These are phyloP conservation scores for Penicillium nucicola DNA, from an alignment of 495 filamentous ascomycete genomes.

Conservation along the genomic window DNA sequence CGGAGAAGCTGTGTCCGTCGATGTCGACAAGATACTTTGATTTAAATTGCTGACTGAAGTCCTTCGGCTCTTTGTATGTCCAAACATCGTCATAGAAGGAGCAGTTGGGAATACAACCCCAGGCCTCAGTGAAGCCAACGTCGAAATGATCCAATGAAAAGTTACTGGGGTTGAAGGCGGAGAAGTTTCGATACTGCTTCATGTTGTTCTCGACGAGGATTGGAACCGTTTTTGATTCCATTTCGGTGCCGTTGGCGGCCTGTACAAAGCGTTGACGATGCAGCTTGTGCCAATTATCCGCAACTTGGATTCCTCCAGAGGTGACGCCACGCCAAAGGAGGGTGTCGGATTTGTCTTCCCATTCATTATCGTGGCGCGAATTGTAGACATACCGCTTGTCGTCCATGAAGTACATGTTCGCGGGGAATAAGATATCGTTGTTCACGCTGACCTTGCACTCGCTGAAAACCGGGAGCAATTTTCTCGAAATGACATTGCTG, in stretches of 20 bases:
- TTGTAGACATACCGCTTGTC: conserved; percentile 64
- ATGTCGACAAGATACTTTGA: conserved; percentile 64
- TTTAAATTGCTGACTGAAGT: conserved; percentile 52
- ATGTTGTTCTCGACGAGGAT: conserved; percentile 23
- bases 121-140: conserved; percentile 39
- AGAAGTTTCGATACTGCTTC: conserved; percentile 14
- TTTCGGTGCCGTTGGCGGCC: conserved; percentile 57
- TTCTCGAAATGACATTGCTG: conserved; percentile 35
- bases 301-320: conserved; percentile 39
- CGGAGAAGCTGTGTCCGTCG: conserved; percentile 71
- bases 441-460: conserved; percentile 75
- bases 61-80: conserved; percentile 23
- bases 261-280: conserved; percentile 50
- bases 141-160: conserved; percentile 38
- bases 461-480: conserved; percentile 68
- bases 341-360: conserved; percentile 36
- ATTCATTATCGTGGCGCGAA: conserved; percentile 31
- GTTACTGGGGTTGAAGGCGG: conserved; percentile 24
- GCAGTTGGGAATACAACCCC: conserved; percentile 41
- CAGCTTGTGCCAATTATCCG: conserved; percentile 31
- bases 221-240: conserved; percentile 28
- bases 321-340: conserved; percentile 52
- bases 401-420: conserved; percentile 71
- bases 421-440: conserved; percentile 76
- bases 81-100: conserved; percentile 34